phyloP scores from a whole-genome alignment of 306 rosid species.

The Vigna nakashimae region DNA sequence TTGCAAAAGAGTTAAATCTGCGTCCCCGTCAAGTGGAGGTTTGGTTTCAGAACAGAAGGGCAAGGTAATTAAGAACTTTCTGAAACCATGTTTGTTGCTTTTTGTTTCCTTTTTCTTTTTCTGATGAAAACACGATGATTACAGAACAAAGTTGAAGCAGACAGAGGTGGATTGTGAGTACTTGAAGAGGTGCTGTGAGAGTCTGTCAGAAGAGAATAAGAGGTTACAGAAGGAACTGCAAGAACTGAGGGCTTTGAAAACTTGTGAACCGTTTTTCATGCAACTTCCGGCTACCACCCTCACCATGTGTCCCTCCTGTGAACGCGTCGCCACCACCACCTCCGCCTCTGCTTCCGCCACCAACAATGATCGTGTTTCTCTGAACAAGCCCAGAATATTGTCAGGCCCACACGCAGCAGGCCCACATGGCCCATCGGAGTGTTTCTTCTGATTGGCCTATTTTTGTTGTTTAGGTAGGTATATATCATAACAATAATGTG shows the following conservation, averaged over 20 bases:
- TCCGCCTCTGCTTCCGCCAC: slow-evolving; percentile 52
- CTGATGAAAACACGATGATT: background rate
- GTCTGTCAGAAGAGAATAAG: slow-evolving; percentile 88
- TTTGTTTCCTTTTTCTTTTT: background rate
- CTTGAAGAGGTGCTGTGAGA: slow-evolving; percentile 90
- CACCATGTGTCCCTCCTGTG: slow-evolving; percentile 98
- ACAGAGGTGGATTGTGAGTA: slow-evolving; percentile 98
- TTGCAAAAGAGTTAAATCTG: slow-evolving; percentile 85
- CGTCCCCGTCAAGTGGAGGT: slow-evolving; percentile 99
- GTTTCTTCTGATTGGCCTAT: slow-evolving; percentile 33
- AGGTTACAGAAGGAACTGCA: slow-evolving; percentile 93
- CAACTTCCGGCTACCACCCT: slow-evolving; percentile 98
- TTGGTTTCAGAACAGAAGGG: slow-evolving; percentile 99
- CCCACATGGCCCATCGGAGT: slow-evolving; percentile 53
- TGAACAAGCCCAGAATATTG: slow-evolving; percentile 41
- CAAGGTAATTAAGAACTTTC: slow-evolving; percentile 61
- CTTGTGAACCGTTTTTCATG: slow-evolving; percentile 84
- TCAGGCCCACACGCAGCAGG: slow-evolving; percentile 44
- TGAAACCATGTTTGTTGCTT: background rate
- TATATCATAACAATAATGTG: background rate
- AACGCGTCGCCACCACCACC: slow-evolving; percentile 69
- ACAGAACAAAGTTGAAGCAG: slow-evolving; percentile 96
- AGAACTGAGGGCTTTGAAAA: slow-evolving; percentile 87
- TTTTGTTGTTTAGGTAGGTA: slow-evolving; percentile 14
- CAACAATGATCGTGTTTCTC: slow-evolving; percentile 15